A percentile compares a stretch with the other conserved stretches of the same genome.
Conservation (phyloP, 2,329 filamentous ascomycete genomes). For the Penicillium psychrosexuale region DNA sequence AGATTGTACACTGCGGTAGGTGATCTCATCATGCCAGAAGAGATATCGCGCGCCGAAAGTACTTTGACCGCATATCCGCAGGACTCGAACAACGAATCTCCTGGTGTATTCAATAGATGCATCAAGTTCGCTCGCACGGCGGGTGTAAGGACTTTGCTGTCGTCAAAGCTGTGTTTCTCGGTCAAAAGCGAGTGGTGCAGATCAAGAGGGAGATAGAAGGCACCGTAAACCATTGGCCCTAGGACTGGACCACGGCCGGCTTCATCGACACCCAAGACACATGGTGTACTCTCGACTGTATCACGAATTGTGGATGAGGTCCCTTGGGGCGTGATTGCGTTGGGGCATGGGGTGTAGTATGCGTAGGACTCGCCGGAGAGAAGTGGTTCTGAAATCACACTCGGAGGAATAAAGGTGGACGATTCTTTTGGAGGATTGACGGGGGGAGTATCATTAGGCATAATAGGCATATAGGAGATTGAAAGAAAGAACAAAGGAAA, state of each 20-base stretch:
- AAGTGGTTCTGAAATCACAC: constrained; percentile 57
- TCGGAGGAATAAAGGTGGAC: constrained; percentile 63
- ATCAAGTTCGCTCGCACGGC: constrained; percentile 71
- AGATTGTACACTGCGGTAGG: constrained; percentile 68
- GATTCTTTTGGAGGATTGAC: constrained; percentile 34
- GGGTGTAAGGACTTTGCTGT: constrained; percentile 87
- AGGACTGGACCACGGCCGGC: constrained; percentile 92
- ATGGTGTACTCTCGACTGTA: constrained; percentile 52
- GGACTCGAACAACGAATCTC: constrained; percentile 55
- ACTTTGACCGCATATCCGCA: constrained; percentile 83
- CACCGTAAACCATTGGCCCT: constrained; percentile 66
- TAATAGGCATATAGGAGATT: constrained; percentile 16
- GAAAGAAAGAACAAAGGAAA: not conserved
- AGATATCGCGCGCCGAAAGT: constrained; percentile 81
- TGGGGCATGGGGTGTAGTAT: constrained; percentile 67
- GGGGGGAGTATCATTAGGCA: constrained; percentile 29
- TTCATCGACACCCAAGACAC: constrained; percentile 87
- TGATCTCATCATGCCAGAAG: constrained; percentile 68
- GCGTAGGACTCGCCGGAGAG: constrained; percentile 66
- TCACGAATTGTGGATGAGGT: constrained; percentile 26
- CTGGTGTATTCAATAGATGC: constrained; percentile 66
- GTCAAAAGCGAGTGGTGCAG: constrained; percentile 70
- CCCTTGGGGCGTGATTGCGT: constrained; percentile 52
- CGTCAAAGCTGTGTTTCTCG: constrained; percentile 80
- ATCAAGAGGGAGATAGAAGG: constrained; percentile 68